Conservation (phyloP, 2,329 filamentous ascomycete species). For the Whalleya microplaca region DNA sequence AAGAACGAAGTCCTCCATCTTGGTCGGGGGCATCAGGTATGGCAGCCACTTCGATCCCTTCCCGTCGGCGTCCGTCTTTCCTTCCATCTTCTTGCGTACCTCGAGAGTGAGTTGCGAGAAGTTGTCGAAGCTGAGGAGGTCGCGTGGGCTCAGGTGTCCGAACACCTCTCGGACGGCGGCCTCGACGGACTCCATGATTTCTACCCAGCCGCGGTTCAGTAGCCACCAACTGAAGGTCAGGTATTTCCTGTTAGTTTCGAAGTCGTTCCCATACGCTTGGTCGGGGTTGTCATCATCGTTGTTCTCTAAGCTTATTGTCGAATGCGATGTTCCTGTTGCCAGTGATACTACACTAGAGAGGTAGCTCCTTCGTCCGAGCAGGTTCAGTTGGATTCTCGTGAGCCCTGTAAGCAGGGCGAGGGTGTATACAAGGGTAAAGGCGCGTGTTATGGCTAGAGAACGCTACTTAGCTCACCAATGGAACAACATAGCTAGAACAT, state of each 20-base stretch:
- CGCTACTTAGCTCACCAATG: constrained; percentile 2
- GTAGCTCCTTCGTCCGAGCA: constrained; percentile 93
- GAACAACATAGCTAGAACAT: neutral
- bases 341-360: constrained; percentile 93
- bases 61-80: constrained; percentile 48
- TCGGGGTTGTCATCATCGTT: constrained; percentile 86
- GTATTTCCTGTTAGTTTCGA: constrained; percentile 93
- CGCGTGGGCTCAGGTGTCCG: constrained; percentile 83
- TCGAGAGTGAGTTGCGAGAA: constrained; percentile 81
- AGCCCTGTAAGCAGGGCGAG: constrained; percentile 87
- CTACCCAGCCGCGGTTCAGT: constrained; percentile 85
- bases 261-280: constrained; percentile 86
- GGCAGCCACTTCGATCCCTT: constrained; percentile 73
- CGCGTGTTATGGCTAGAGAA: constrained; percentile 76
- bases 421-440: constrained; percentile 91
- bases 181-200: constrained; percentile 80
- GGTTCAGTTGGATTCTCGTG: constrained; percentile 94
- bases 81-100: constrained; percentile 84
- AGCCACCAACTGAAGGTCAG: constrained; percentile 99
- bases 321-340: constrained; percentile 73
- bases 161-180: constrained; percentile 88
- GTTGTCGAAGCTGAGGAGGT: constrained; percentile 80
- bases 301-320: constrained; percentile 88
- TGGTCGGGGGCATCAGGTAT: constrained; percentile 78
- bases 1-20: constrained; percentile 82